Percentiles rank a stretch among this genome's conserved stretches.
These are phyloP conservation scores for Bothriochloa decipiens DNA, from an alignment of 176 grass and related monocot genomes.

Conservation along the genomic window DNA sequence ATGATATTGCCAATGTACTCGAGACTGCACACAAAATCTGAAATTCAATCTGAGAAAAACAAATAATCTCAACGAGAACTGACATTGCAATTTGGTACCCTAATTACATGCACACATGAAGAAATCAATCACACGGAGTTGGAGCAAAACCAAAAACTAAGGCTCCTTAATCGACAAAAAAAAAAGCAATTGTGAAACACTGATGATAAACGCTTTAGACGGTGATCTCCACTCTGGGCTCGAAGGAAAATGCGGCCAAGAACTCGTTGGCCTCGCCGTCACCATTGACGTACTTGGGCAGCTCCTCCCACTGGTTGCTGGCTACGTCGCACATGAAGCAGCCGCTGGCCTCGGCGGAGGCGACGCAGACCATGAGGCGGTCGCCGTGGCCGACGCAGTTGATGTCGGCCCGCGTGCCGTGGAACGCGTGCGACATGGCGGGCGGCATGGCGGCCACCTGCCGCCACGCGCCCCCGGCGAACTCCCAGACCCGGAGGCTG, in stretches of 20 bases:
- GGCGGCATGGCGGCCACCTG: slow-evolving; percentile 80
- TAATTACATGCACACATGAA: neutral
- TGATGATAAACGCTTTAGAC: slow-evolving; percentile 28
- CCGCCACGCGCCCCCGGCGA: slow-evolving; percentile 50
- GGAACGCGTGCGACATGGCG: slow-evolving; percentile 75
- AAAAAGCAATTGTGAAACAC: neutral
- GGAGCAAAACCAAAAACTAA: slow-evolving; percentile 43
- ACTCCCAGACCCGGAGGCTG: slow-evolving; percentile 74
- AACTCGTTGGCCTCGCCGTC: slow-evolving; percentile 62
- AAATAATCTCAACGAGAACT: neutral
- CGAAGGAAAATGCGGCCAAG: slow-evolving; percentile 75
- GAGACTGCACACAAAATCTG: slow-evolving; percentile 2
- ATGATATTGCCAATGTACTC: too few species aligned
- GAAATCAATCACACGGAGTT: slow-evolving; percentile 26
- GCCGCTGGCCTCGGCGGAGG: slow-evolving; percentile 50
- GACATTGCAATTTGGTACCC: neutral
- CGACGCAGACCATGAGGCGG: slow-evolving; percentile 63
- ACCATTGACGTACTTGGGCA: slow-evolving; percentile 48
- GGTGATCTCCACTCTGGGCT: slow-evolving; percentile 76
- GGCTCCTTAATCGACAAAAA: slow-evolving; percentile 20
- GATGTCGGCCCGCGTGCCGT: slow-evolving; percentile 65
- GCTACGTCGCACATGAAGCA: slow-evolving; percentile 64
- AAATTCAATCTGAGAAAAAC: neutral
- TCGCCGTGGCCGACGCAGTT: slow-evolving; percentile 69
- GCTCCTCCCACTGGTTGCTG: slow-evolving; percentile 61